These are phyloP conservation scores for Podospora pseudocomata DNA, from an alignment of 495 filamentous ascomycete species.

Conservation along the genomic window DNA sequence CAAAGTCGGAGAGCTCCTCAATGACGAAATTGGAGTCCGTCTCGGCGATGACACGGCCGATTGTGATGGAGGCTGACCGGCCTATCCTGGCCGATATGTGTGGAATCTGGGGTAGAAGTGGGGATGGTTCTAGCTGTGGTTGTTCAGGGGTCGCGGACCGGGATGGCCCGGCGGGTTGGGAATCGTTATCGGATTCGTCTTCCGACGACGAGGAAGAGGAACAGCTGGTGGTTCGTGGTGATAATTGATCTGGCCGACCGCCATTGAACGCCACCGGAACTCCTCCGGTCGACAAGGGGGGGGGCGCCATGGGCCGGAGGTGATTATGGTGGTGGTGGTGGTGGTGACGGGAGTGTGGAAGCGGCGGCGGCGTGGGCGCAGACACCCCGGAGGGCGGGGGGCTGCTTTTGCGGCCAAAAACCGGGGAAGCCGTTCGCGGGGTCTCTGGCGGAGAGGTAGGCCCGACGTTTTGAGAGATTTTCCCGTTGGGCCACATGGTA, in stretches of 20 bases:
- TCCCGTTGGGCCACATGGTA: slow-evolving; percentile 39
- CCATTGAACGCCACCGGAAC: slow-evolving; percentile 37
- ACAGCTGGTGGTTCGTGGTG: slow-evolving; percentile 48
- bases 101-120: slow-evolving; percentile 25
- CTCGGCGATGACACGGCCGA: background rate
- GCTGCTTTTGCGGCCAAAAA: slow-evolving; percentile 35
- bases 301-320: slow-evolving; percentile 33
- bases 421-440: slow-evolving; percentile 44
- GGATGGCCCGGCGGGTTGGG: slow-evolving; percentile 29
- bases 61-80: slow-evolving; percentile 26
- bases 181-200: slow-evolving; percentile 36
- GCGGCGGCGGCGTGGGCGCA: slow-evolving; percentile 18
- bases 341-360: background rate
- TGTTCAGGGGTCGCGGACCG: slow-evolving; percentile 36
- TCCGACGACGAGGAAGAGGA: slow-evolving; percentile 29
- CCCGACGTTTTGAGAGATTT: slow-evolving; percentile 44
- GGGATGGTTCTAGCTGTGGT: slow-evolving; percentile 18
- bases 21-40: slow-evolving; percentile 36
- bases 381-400: slow-evolving; percentile 26
- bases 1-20: slow-evolving; percentile 46
- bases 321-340: slow-evolving; percentile 12
- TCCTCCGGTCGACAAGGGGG: slow-evolving; percentile 32
- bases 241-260: slow-evolving; percentile 46
- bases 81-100: slow-evolving; percentile 22
- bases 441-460: slow-evolving; percentile 55